Evolutionary conservation across 225 moss, liverwort and hornwort genomes (phyloP).

Genomic region (Anthoceros angustus): DNA sequence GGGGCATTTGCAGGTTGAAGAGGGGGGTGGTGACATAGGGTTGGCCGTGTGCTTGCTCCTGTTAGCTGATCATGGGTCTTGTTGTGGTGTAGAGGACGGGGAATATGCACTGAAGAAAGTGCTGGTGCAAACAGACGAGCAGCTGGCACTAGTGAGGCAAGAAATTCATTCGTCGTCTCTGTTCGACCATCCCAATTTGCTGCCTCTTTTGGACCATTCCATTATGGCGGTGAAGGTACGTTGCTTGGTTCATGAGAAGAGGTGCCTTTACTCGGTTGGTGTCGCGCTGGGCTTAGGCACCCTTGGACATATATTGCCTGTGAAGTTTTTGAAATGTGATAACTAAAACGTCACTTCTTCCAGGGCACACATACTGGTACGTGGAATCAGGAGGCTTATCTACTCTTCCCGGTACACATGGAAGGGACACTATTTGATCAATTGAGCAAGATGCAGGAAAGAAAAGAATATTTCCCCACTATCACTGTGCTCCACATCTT

Average conservation of each 20-base stretch:
- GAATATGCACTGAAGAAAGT: slow-evolving; percentile 90
- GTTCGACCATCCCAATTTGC: slow-evolving; percentile 74
- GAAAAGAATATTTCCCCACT: slow-evolving; percentile 47
- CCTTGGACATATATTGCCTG: background rate
- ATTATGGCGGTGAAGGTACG: slow-evolving; percentile 64
- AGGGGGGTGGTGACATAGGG: too few species aligned
- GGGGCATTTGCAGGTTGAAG: too few species aligned
- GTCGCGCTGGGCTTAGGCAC: background rate
- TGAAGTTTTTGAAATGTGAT: background rate
- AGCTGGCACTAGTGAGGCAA: slow-evolving; percentile 57
- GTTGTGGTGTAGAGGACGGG: slow-evolving; percentile 42
- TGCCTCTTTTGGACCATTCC: slow-evolving; percentile 65
- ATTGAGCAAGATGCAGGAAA: slow-evolving; percentile 47
- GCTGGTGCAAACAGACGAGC: slow-evolving; percentile 81
- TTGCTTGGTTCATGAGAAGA: background rate
- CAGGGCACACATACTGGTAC: slow-evolving; percentile 35
- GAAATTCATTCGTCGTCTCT: slow-evolving; percentile 53
- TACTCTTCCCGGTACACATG: slow-evolving; percentile 61
- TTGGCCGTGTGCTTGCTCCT: background rate
- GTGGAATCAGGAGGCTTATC: slow-evolving; percentile 69
- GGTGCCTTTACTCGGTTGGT: background rate
- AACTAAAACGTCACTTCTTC: background rate
- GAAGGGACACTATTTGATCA: slow-evolving; percentile 79
- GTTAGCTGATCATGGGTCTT: too few species aligned
- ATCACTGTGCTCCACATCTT: slow-evolving; percentile 79